phyloP scores from a whole-genome alignment of 441 rosid species.

The Populus tomentosa region DNA sequence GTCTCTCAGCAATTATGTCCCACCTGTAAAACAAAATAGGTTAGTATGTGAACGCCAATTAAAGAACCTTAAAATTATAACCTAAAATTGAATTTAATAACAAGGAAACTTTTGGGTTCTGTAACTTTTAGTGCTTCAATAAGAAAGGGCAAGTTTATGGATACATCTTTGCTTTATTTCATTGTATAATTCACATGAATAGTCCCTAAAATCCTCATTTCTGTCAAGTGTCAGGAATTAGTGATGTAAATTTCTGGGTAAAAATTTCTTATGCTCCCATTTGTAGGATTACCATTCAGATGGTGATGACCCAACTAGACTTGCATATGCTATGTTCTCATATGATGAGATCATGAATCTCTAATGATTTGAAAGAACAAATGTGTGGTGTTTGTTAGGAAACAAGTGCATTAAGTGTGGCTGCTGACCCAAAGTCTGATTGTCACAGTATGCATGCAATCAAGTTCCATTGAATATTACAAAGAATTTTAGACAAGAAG shows the following conservation, averaged over 20 bases:
- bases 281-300: not conserved
- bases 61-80: not conserved
- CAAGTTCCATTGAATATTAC: not conserved
- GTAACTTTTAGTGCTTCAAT: not conserved
- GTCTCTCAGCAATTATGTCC: constrained; percentile 95
- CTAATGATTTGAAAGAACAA: not conserved
- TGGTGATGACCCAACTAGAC: not conserved
- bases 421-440: not conserved
- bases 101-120: not conserved
- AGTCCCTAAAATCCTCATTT: not conserved
- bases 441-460: not conserved
- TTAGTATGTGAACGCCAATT: not conserved
- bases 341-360: not conserved
- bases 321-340: not conserved
- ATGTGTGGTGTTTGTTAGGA: not conserved
- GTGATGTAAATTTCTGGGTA: not conserved
- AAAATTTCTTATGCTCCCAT: not conserved
- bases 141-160: not conserved
- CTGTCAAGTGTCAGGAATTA: not conserved
- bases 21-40: constrained; percentile 43
- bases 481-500: too few relatives aligned
- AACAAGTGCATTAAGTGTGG: not conserved
- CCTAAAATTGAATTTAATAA: not conserved
- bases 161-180: too few relatives aligned
- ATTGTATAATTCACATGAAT: not conserved